Evolutionary conservation across 495 filamentous ascomycete genomes (phyloP), one percentile per base, ranked within the genome.

Genomic region (Evernia prunastri): DNA sequence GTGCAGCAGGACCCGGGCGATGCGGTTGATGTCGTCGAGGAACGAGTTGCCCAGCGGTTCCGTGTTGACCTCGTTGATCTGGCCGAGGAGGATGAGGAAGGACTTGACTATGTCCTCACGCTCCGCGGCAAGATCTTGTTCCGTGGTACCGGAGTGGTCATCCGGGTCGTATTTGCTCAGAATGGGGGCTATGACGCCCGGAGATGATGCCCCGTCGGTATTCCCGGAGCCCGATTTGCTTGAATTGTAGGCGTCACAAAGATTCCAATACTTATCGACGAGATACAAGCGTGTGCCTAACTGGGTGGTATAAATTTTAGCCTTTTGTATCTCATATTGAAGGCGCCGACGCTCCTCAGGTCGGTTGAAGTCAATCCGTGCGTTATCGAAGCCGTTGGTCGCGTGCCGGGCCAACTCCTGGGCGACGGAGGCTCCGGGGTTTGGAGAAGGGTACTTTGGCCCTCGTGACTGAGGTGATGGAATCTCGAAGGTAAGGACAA

Each of bases 301-400:
- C 67, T 90, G 86, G 53, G 84, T 89, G 10, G 84, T 83, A 65
- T 91, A 88, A 31, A 96, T 88, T 67, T 92, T 93, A 27, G 85
- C 85, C 69, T 91, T 92, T 70, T 95, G 90, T 29, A 95, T 92
- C 68, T 94, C 89, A 59, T 84, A 87, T 57, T 92, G 89, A 3
- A 91, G 78, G 7, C 79, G 76, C 12, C 79, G 77, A 6, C 80
- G 78, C 25, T 79, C 75, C n/a, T 78, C 75, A 36, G 67, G 56
- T 75, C 73, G 56, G 63, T 36, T 64, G 54, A 53, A 63, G 60
- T 60, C 58, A 56, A 68, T 54, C 11, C 47, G 53, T 36, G 39
- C 45, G 29, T 56, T 36, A 63, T 42, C 45, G 3, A 64, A 53
- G 20, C 56, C 62, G 40, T 29, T 45, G 25, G 57, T 33, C 45